A percentile compares a stretch with the other conserved stretches of the same genome.
These are phyloP conservation scores for Cardamine occulta DNA, from an alignment of 345 rosid species.

Conservation along the genomic window DNA sequence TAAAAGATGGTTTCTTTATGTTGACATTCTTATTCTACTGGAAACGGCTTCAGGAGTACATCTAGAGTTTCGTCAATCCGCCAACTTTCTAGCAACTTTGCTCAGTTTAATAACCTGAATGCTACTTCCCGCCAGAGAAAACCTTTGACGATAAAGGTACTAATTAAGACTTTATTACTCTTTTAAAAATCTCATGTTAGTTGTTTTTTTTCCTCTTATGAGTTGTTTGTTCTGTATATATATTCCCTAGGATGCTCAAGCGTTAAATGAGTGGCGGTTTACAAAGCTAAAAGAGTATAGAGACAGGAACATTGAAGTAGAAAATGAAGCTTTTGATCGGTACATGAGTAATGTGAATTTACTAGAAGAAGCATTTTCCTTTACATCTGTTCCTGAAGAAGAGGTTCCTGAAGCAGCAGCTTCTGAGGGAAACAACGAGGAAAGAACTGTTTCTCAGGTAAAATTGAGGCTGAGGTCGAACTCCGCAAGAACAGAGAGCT, in stretches of 20 bases:
- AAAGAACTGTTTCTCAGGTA: conserved; percentile 42
- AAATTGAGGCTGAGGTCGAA: conserved; percentile 60
- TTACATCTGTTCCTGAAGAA: conserved; percentile 50
- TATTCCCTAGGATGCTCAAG: conserved; percentile 75
- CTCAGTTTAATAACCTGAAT: conserved; percentile 83
- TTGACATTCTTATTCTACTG: conserved; percentile 17
- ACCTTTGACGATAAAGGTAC: conserved; percentile 84
- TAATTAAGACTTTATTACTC: neutral
- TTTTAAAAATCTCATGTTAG: neutral
- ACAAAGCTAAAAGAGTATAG: conserved; percentile 74
- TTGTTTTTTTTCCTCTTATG: conserved; percentile 10
- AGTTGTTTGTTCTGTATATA: conserved; percentile 5
- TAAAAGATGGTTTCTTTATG: conserved; percentile 10
- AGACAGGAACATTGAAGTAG: conserved; percentile 72
- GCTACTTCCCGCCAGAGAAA: conserved; percentile 72
- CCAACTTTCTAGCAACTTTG: conserved; percentile 82
- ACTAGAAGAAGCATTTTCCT: conserved; percentile 76
- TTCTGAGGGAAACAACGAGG: conserved; percentile 43
- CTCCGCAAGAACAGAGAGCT: conserved; percentile 55
- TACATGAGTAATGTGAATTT: conserved; percentile 73
- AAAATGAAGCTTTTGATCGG: conserved; percentile 84
- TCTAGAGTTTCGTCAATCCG: conserved; percentile 70
- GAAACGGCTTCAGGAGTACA: conserved; percentile 61
- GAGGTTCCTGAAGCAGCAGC: conserved; percentile 44
- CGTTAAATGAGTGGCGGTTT: conserved; percentile 93